Conservation (phyloP, 2,329 filamentous ascomycete species). For the Septoria linicola region DNA sequence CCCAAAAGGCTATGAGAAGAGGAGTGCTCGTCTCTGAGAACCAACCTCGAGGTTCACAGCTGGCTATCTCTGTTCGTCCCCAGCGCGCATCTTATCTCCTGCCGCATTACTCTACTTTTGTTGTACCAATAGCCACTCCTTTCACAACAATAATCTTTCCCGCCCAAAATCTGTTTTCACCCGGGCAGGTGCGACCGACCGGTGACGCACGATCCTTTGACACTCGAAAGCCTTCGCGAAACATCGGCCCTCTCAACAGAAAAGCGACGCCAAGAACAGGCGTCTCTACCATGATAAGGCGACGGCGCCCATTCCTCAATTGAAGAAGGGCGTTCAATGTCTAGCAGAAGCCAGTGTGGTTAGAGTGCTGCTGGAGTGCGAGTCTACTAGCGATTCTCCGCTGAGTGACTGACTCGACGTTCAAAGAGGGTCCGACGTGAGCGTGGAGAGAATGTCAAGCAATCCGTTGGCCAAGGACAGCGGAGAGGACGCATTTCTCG, state of each 20-base stretch:
- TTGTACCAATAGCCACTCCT: too few relatives aligned
- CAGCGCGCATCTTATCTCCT: neutral
- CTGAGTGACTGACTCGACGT: conserved; percentile 2
- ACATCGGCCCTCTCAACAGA: conserved; percentile 18
- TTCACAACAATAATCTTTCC: too few relatives aligned
- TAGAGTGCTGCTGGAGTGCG: conserved; percentile 23
- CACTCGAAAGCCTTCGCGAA: conserved; percentile 1
- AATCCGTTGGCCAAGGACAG: conserved; percentile 22
- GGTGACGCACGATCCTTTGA: neutral
- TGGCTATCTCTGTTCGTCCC: too few relatives aligned
- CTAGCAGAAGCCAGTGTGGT: conserved; percentile 35
- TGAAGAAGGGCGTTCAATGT: conserved; percentile 30
- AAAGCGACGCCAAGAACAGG: conserved; percentile 12
- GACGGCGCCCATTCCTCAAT: conserved; percentile 15
- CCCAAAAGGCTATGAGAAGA: too few relatives aligned
- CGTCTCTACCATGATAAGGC: conserved; percentile 27
- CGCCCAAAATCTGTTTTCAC: too few relatives aligned
- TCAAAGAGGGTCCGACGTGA: neutral
- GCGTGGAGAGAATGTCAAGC: conserved; percentile 28
- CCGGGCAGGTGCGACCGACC: neutral
- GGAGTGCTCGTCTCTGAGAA: too few relatives aligned
- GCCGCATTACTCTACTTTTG: neutral
- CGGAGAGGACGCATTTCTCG: conserved; percentile 5
- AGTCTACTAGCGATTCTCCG: conserved; percentile 13
- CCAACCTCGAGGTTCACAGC: too few relatives aligned